phyloP scores from a whole-genome alignment of 139 green algal species.

The Gonium pectorale region DNA sequence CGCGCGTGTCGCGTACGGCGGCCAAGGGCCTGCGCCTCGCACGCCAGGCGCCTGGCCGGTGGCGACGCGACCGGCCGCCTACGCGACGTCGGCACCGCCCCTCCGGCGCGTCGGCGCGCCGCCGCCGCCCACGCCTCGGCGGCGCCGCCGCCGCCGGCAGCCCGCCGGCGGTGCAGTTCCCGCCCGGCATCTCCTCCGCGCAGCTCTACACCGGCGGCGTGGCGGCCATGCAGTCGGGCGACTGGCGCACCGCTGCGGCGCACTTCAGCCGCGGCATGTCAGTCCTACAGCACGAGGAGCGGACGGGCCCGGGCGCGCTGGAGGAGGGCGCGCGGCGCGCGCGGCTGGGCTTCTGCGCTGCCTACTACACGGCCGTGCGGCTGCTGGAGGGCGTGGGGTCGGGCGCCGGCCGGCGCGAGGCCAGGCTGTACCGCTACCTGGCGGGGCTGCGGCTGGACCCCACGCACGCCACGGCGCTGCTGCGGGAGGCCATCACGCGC shows the following conservation, averaged over 20 bases:
- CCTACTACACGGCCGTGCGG: conserved; percentile 47
- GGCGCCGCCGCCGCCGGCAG: not conserved
- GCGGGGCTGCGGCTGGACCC: conserved; percentile 54
- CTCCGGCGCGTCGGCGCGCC: not conserved
- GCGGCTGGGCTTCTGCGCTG: conserved; percentile 42
- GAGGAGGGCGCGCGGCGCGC: conserved; percentile 2
- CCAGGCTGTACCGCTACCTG: conserved; percentile 55
- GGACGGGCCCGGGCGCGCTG: not conserved
- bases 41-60: conserved; percentile 4
- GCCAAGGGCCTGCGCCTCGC: not conserved
- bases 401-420: conserved; percentile 31
- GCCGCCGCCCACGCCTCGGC: not conserved
- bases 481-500: conserved; percentile 54
- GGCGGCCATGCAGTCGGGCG: conserved; percentile 40
- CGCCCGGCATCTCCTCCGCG: conserved; percentile 23
- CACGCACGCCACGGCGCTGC: conserved; percentile 53
- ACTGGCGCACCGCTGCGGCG: conserved; percentile 31
- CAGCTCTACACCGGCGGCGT: conserved; percentile 40
- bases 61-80: not conserved
- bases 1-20: no score
- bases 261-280: conserved; percentile 44
- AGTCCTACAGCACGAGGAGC: conserved; percentile 31
- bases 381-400: conserved; percentile 18
- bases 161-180: conserved; percentile 21
- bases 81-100: not conserved